phyloP scores from a whole-genome alignment of 2,329 filamentous ascomycete species.

The Colletotrichum tofieldiae region DNA sequence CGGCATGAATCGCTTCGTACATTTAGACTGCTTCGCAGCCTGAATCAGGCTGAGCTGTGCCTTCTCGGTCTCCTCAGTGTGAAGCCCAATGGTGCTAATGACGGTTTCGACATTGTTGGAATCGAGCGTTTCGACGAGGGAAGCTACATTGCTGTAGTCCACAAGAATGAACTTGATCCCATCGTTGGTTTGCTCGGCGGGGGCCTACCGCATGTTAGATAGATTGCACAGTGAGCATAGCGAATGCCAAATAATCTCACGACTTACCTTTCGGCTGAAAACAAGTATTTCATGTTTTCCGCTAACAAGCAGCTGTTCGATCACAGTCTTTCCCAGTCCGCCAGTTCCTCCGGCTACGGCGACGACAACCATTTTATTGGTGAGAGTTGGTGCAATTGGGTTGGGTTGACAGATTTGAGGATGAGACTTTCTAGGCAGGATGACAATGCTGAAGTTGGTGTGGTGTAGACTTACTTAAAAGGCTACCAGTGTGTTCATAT shows the following conservation, averaged over 20 bases:
- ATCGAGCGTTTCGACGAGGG: too few species aligned
- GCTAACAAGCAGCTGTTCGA: constrained; percentile 57
- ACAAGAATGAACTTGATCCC: constrained; percentile 39
- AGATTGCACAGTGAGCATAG: background rate
- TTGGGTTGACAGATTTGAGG: background rate
- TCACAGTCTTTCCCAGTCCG: constrained; percentile 59
- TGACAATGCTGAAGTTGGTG: too few species aligned
- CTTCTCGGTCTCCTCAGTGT: too few species aligned
- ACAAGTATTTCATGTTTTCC: constrained; percentile 57
- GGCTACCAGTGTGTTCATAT: too few species aligned
- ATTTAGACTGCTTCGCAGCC: too few species aligned
- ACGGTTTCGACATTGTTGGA: too few species aligned
- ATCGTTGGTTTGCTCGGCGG: background rate
- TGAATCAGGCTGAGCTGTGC: too few species aligned
- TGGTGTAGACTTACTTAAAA: too few species aligned
- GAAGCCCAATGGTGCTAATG: too few species aligned
- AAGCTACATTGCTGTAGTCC: too few species aligned
- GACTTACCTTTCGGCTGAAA: constrained; percentile 43
- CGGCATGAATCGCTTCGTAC: too few species aligned
- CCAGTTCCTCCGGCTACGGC: constrained; percentile 63
- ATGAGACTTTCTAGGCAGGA: background rate
- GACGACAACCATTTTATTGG: constrained; percentile 43
- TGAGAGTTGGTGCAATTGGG: background rate
- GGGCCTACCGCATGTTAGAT: background rate
- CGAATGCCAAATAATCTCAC: fast-evolving